Evolutionary conservation across 1,284 basidiomycete species (phyloP), one percentile per base, ranked within the genome.

Genomic region (Flammula alnicola): DNA sequence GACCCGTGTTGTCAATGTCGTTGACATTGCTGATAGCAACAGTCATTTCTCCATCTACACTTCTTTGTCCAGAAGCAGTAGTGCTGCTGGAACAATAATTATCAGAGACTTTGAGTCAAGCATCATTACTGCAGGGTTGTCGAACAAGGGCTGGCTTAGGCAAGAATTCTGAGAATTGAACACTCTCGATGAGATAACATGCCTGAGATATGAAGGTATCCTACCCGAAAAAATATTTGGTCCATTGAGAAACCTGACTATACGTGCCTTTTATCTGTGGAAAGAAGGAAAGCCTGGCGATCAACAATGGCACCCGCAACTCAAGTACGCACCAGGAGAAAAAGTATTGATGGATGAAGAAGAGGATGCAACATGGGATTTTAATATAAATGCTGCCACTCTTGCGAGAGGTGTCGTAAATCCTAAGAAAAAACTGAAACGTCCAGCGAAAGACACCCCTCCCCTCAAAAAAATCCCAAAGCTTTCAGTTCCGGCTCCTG

Each of bases 131-230:
- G 6, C 6, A 7, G 10, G 55, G 49, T 17, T 49, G 52, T 9
- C n/a, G 5, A 35, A 33, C 14, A 32, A 29, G 19, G 43, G 43
- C 6, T 35, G n/a, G 17, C 12, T 43, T 11, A 20, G 41, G n/a
- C 26, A 37, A 20, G 36, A 30, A 39, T 47, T 39, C 14, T 43
- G 63, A 35, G 64, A 71, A 22, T 38, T 70, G 1, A 64, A 72
- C 44, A 47, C 68, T 7, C 51, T 72, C 11, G 63, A 72, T 59
- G 56, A 69, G 2, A 69, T 70, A 2, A 70, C 69, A 1, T 23
- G 27, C 8, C 44, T 69, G 8, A 27, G 49, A 11, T 63, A 59
- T 47, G 37, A 62, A 11, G 54, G 54, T 6, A 40, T 33, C 7
- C 48, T 71, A 4, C 62, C 60, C 5, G 12, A 19, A 0, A 30